Conservation (phyloP, 2,329 filamentous ascomycete genomes). For the Xylaria sp. region DNA sequence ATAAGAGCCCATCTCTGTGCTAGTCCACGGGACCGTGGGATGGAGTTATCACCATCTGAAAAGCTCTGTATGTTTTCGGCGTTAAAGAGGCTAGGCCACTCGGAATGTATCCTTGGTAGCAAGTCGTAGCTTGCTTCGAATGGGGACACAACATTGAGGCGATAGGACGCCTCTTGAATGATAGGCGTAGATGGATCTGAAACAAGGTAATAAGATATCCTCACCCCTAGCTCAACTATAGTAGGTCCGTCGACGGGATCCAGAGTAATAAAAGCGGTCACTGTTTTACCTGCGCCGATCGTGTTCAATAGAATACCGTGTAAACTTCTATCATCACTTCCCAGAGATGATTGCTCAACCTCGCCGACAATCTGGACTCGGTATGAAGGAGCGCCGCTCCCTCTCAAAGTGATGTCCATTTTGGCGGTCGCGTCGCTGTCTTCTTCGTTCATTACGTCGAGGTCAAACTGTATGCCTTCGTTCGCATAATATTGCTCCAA, state of each 20-base stretch:
- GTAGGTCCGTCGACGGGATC: conserved; percentile 62
- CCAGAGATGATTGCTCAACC: conserved; percentile 49
- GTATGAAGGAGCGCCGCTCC: conserved; percentile 63
- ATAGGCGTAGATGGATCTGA: conserved; percentile 86
- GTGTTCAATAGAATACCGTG: conserved; percentile 57
- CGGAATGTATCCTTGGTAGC: conserved; percentile 78
- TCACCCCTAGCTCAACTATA: conserved; percentile 76
- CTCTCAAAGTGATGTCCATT: conserved; percentile 75
- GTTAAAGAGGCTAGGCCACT: conserved; percentile 91
- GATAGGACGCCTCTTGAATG: conserved; percentile 75
- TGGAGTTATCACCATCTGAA: conserved; percentile 49
- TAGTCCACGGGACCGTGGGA: conserved; percentile 65
- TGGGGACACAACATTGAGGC: conserved; percentile 79
- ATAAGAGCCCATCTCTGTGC: conserved; percentile 84
- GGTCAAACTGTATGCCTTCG: conserved; percentile 74
- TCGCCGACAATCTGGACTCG: conserved; percentile 54
- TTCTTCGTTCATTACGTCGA: conserved; percentile 84
- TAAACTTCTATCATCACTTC: conserved; percentile 57
- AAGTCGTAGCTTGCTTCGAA: conserved; percentile 95
- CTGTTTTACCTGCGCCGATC: conserved; percentile 59
- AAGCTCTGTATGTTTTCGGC: conserved; percentile 60
- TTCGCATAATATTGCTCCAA: conserved; percentile 85
- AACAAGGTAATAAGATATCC: conserved; percentile 79
- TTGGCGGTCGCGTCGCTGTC: conserved; percentile 79
- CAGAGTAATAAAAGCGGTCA: conserved; percentile 60